Conservation (phyloP, 139 green algal species). For the Zygnema cylindricum region DNA sequence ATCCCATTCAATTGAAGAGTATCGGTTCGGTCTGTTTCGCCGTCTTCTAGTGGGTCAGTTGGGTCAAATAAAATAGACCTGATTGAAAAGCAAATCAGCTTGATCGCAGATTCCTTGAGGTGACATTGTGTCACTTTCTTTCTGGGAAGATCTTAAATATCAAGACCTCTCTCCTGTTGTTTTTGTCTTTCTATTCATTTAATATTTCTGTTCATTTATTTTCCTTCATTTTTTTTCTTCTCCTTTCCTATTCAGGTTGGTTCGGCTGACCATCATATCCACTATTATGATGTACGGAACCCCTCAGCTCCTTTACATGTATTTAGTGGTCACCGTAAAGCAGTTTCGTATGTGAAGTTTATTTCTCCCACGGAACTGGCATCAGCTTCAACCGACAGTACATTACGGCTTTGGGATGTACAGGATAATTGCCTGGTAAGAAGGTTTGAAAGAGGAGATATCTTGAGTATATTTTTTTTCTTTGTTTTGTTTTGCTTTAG, state of each 20-base stretch:
- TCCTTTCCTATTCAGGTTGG: conserved; percentile 73
- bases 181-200: too few species aligned
- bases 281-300: conserved; percentile 81
- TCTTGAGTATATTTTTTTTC: background rate
- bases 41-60: too few species aligned
- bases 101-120: too few species aligned
- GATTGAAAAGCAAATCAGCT: too few species aligned
- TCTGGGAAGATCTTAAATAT: too few species aligned
- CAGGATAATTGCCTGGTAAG: conserved; percentile 51
- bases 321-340: conserved; percentile 71
- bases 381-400: conserved; percentile 88
- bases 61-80: too few species aligned
- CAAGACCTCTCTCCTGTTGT: too few species aligned
- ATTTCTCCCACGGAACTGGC: conserved; percentile 74
- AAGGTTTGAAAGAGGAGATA: background rate
- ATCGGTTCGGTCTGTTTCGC: too few species aligned
- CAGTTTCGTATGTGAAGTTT: conserved; percentile 88
- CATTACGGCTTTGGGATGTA: conserved; percentile 65
- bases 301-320: conserved; percentile 60
- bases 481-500: conserved; percentile 1
- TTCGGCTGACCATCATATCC: conserved; percentile 79
- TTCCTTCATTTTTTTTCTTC: too few species aligned
- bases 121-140: too few species aligned
- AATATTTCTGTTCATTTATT: too few species aligned
- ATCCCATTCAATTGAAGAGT: too few species aligned